A percentile compares a stretch with the other conserved stretches of the same genome.
phyloP scores from a whole-genome alignment of 2,329 filamentous ascomycete genomes.

The Botrytis pseudocinerea region DNA sequence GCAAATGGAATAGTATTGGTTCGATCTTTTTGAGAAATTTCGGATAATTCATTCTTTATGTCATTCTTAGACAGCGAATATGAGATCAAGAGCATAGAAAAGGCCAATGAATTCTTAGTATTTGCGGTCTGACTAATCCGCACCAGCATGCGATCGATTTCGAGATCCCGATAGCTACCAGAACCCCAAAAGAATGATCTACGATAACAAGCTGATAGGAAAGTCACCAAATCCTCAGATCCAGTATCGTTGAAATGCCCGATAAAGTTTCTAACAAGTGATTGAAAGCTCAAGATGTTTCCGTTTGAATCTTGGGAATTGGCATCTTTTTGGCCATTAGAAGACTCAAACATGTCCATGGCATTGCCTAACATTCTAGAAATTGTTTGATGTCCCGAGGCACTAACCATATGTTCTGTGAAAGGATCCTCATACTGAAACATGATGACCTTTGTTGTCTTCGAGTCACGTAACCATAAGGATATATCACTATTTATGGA shows the following conservation, averaged over 20 bases:
- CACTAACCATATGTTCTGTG: neutral
- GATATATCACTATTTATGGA: neutral
- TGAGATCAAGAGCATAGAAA: slow-evolving; percentile 49
- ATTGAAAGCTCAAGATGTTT: neutral
- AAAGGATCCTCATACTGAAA: slow-evolving; percentile 6
- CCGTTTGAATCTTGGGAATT: neutral
- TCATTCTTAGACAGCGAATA: slow-evolving; percentile 16
- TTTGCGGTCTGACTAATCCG: neutral
- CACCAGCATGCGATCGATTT: neutral
- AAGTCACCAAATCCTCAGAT: neutral
- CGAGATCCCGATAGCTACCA: too few species aligned
- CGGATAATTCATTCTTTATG: neutral
- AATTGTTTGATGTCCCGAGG: neutral
- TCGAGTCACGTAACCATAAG: neutral
- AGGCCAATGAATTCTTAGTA: slow-evolving; percentile 41
- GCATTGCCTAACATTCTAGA: neutral
- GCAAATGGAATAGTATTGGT: slow-evolving; percentile 42
- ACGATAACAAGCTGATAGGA: slow-evolving; percentile 8
- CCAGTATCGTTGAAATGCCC: neutral
- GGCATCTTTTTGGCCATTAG: neutral
- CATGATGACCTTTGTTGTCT: neutral
- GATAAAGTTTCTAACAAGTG: neutral
- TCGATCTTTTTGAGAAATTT: slow-evolving; percentile 19
- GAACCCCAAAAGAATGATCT: neutral
- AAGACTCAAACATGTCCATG: neutral